Evolutionary conservation across 1,139 yeast genomes (phyloP), one percentile per base, ranked within the genome.

Genomic region (Geotrichum klebahnii): DNA sequence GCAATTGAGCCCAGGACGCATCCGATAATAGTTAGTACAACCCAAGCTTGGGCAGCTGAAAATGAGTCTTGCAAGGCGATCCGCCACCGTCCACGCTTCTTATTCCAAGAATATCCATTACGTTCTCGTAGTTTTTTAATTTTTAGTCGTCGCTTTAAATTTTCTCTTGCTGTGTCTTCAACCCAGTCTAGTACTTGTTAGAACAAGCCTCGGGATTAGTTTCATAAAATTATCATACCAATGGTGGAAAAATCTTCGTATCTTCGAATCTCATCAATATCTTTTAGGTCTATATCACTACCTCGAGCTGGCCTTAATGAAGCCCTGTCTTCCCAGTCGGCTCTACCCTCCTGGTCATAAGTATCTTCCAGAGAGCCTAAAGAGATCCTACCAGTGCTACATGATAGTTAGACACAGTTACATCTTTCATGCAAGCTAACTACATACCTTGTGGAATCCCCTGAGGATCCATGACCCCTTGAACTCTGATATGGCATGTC

Each of bases 1-100:
- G 98, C 97, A 46, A 89, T 82, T 2, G 78, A 60, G 1, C 98
- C 98, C 48, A 90, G 84, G 2, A 75, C 59, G 0, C 84, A 64
- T 0, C 97, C 98, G 59, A 87, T 85, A 1, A 76, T 59, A 0
- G 90, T 84, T 37, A 92, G 69, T 0, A 85, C 83, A 1, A 88
- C 61, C 87, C 97, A 88, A 44, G 80, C 82, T 63, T 79, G 84
- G 8, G 78, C 73, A 2, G 80, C 77, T 47, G 80, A 70, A 40
- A 38, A 28, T 34, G 50, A 19, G 46, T 28, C 42, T 47, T 48
- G 33, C 48, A 40, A 20, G 14, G 41, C 28, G 10, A 56, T 51
- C 35, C 57, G 46, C 45, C 52, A 53, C 29, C 43, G 22, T 33
- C 32, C 38, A 3, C 34, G 43, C 14, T 42, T 32, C 37, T 40